A percentile compares a stretch with the other conserved stretches of the same genome.
Evolutionary conservation across 768 basidiomycete genomes (phyloP).

Genomic region (Amanita pseudoporphyria): DNA sequence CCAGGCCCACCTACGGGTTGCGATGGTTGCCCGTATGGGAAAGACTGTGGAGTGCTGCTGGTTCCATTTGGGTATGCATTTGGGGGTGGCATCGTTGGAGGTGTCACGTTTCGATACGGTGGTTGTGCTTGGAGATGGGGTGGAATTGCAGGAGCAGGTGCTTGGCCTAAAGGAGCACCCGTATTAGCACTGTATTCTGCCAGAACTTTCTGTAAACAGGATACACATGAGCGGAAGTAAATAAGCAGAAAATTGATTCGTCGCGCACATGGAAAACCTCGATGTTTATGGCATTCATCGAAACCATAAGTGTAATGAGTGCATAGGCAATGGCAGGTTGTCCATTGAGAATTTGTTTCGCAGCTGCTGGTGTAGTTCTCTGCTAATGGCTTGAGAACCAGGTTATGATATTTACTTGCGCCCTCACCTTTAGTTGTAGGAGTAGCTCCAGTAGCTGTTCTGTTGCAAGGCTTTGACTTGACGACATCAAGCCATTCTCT

Average conservation of each 20-base stretch:
- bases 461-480: constrained; percentile 40
- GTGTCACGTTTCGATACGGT: constrained; percentile 23
- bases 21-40: constrained; percentile 16
- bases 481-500: constrained; percentile 31
- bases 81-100: constrained; percentile 19
- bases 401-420: not conserved
- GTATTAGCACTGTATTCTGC: constrained; percentile 35
- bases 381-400: constrained; percentile 17
- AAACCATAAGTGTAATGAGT: constrained; percentile 69
- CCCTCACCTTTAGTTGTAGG: constrained; percentile 55
- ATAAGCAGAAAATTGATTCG: not conserved
- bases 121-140: constrained; percentile 28
- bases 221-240: constrained; percentile 6
- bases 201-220: constrained; percentile 43
- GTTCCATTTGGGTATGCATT: constrained; percentile 8
- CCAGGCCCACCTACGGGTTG: not conserved
- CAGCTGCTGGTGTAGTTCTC: constrained; percentile 70
- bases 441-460: constrained; percentile 70
- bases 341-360: constrained; percentile 55
- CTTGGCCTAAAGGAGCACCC: constrained; percentile 19
- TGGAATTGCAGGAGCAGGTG: constrained; percentile 35
- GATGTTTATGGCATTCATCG: constrained; percentile 63
- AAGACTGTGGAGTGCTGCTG: constrained; percentile 8
- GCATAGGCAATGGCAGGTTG: constrained; percentile 75
- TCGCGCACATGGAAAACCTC: constrained; percentile 60